These are phyloP conservation scores for Cladobotryum protrusum DNA, from an alignment of 2,329 filamentous ascomycete genomes.

Conservation along the genomic window DNA sequence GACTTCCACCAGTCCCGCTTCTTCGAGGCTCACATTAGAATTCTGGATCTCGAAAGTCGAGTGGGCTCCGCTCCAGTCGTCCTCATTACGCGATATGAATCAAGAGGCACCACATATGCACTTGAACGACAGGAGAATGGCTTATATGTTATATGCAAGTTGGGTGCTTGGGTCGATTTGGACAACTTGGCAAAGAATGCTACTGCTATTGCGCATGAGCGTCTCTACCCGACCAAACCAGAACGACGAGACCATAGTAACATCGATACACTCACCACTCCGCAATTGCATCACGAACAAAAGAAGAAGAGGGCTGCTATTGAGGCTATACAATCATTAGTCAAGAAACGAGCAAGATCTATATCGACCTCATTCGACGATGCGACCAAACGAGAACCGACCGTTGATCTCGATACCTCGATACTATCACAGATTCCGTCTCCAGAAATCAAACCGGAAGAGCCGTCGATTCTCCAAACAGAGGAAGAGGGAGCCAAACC, in stretches of 20 bases:
- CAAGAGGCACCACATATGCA: conserved; percentile 49
- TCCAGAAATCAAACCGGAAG: conserved; percentile 15
- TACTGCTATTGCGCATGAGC: conserved; percentile 31
- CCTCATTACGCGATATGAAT: conserved; percentile 55
- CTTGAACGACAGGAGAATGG: conserved; percentile 58
- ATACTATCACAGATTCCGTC: conserved; percentile 17
- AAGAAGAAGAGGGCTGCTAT: conserved; percentile 55
- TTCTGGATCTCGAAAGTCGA: conserved; percentile 58
- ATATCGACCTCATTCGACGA: conserved; percentile 23
- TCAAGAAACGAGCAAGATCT: conserved; percentile 45
- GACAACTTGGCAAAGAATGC: conserved; percentile 45
- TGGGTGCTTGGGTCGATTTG: conserved; percentile 61
- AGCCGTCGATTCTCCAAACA: conserved; percentile 3
- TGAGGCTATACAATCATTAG: conserved; percentile 56
- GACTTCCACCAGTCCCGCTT: conserved; percentile 48
- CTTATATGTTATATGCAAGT: conserved; percentile 61
- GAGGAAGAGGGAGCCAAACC: background rate
- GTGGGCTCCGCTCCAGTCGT: conserved; percentile 48
- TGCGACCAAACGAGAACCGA: conserved; percentile 14
- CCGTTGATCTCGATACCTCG: conserved; percentile 10
- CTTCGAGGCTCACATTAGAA: conserved; percentile 56
- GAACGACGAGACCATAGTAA: conserved; percentile 17
- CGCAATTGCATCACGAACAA: conserved; percentile 41
- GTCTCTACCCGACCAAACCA: conserved; percentile 19
- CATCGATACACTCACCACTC: conserved; percentile 32